phyloP scores from a whole-genome alignment of 495 filamentous ascomycete species.

The Penicillium salamii region DNA sequence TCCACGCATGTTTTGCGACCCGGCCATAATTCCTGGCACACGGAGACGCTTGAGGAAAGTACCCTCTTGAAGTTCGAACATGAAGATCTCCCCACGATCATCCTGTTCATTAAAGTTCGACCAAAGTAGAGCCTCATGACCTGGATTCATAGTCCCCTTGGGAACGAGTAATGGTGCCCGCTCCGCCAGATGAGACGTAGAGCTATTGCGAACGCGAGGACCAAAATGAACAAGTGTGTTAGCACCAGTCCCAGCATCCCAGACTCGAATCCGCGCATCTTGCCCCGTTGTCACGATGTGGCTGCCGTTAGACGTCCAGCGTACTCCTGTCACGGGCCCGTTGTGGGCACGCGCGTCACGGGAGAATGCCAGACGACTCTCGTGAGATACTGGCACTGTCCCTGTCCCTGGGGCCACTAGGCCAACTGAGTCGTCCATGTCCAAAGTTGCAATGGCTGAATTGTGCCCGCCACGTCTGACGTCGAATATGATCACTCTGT shows the following conservation, averaged over 20 bases:
- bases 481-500: conserved; percentile 80
- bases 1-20: conserved; percentile 27
- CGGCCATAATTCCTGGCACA: conserved; percentile 54
- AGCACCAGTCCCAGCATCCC: conserved; percentile 73
- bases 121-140: conserved; percentile 66
- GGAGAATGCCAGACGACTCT: conserved; percentile 45
- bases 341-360: conserved; percentile 61
- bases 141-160: conserved; percentile 41
- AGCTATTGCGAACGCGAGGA: conserved; percentile 65
- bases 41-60: conserved; percentile 66
- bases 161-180: conserved; percentile 62
- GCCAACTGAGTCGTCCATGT: conserved; percentile 78
- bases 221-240: conserved; percentile 85
- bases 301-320: conserved; percentile 75
- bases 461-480: conserved; percentile 64
- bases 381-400: conserved; percentile 22
- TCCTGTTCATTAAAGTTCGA: conserved; percentile 67
- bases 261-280: conserved; percentile 78
- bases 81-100: conserved; percentile 59
- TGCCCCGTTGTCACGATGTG: conserved; percentile 76
- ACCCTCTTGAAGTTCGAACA: conserved; percentile 73
- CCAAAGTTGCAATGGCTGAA: conserved; percentile 65
- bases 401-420: conserved; percentile 27
- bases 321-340: conserved; percentile 76
- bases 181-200: conserved; percentile 54